Percentiles rank a stretch among this genome's conserved stretches.
Conservation (phyloP, 73 alveolate genomes). For the Paramecium pentaurelia region DNA sequence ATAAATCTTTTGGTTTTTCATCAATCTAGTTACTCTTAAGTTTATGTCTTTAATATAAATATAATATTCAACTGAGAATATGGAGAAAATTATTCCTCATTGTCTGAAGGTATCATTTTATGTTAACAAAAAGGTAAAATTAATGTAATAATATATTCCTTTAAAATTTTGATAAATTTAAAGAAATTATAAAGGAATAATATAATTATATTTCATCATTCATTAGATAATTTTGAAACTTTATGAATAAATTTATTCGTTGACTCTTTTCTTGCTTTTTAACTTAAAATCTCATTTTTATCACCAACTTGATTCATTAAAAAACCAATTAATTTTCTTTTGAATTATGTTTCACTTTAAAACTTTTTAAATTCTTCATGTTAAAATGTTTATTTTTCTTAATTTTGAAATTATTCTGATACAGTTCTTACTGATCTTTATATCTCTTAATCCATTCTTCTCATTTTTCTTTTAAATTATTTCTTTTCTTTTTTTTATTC, state of each 20-base stretch:
- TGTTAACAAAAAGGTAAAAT: neutral
- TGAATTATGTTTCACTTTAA: neutral
- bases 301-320: neutral
- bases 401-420: neutral
- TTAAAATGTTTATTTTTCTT: neutral
- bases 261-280: neutral
- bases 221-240: neutral
- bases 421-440: neutral
- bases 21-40: neutral
- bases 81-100: neutral
- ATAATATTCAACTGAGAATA: neutral
- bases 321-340: neutral
- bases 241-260: neutral
- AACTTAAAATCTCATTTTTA: conserved; percentile 5
- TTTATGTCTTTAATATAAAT: neutral
- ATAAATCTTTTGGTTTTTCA: neutral
- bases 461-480: neutral
- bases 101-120: neutral
- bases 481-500: neutral
- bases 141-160: neutral
- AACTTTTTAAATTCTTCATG: conserved; percentile 11
- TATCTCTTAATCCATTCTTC: neutral
- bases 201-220: neutral
- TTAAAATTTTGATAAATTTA: neutral
- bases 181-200: neutral